Percentiles rank a stretch among this genome's conserved stretches.
These are phyloP conservation scores for Chrysoporthe cubensis DNA, from an alignment of 2,329 filamentous ascomycete species.

Conservation along the genomic window DNA sequence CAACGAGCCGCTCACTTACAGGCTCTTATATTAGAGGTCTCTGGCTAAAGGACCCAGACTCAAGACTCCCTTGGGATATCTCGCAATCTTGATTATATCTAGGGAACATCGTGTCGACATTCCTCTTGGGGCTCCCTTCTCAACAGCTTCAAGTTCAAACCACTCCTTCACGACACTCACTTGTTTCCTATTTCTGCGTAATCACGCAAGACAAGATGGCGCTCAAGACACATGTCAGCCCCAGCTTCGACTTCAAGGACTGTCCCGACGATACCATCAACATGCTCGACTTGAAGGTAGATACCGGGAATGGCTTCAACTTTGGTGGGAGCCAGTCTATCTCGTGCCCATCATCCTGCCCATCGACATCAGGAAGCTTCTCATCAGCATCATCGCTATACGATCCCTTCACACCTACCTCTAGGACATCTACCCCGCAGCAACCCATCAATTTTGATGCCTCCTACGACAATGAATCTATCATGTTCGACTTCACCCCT, in stretches of 20 bases:
- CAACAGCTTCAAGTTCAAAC: constrained; percentile 8
- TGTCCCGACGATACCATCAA: constrained; percentile 16
- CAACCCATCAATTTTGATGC: constrained; percentile 24
- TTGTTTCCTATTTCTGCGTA: neutral
- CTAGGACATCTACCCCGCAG: constrained; percentile 25
- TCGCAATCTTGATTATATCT: constrained; percentile 19
- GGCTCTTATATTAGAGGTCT: constrained; percentile 25
- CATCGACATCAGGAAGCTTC: constrained; percentile 26
- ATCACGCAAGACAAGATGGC: constrained; percentile 8
- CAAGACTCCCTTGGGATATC: constrained; percentile 19
- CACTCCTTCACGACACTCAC: constrained; percentile 2
- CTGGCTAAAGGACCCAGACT: constrained; percentile 19
- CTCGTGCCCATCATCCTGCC: constrained; percentile 26
- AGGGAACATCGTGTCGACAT: constrained; percentile 18
- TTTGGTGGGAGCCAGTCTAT: constrained; percentile 18
- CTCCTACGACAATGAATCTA: constrained; percentile 14
- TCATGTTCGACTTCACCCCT: constrained; percentile 27
- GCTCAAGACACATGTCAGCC: constrained; percentile 11
- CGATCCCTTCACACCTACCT: constrained; percentile 26
- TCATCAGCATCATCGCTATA: constrained; percentile 27
- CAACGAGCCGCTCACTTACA: constrained; percentile 25
- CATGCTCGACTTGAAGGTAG: constrained; percentile 21
- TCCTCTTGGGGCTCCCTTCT: constrained; percentile 23
- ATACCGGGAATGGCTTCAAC: constrained; percentile 20
- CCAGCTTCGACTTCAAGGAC: constrained; percentile 10